Conservation (phyloP, 2,329 filamentous ascomycete genomes). For the Claviceps maximensis region DNA sequence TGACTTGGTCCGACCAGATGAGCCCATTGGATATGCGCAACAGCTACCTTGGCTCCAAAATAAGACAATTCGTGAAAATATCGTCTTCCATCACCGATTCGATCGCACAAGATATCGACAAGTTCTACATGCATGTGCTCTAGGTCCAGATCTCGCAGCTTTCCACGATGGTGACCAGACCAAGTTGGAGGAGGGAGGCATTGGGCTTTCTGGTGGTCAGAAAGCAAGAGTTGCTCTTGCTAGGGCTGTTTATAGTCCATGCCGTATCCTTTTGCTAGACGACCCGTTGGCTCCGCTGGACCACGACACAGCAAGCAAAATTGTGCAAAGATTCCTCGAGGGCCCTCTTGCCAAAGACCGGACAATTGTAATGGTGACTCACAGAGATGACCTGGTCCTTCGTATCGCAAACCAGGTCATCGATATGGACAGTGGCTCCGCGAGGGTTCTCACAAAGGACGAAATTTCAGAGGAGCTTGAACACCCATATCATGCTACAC, state of each 20-base stretch:
- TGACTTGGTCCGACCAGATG: slow-evolving; percentile 29
- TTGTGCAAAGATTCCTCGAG: slow-evolving; percentile 47
- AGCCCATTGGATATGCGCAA: slow-evolving; percentile 41
- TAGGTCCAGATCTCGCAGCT: slow-evolving; percentile 40
- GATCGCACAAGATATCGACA: slow-evolving; percentile 42
- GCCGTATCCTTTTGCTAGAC: slow-evolving; percentile 45
- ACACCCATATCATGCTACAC: slow-evolving; percentile 21
- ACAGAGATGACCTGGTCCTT: slow-evolving; percentile 64
- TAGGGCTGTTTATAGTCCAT: slow-evolving; percentile 45
- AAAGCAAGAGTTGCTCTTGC: slow-evolving; percentile 51
- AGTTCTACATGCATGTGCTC: slow-evolving; percentile 47
- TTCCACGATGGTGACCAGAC: slow-evolving; percentile 45
- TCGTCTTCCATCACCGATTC: slow-evolving; percentile 45
- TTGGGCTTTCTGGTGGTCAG: slow-evolving; percentile 50
- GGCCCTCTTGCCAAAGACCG: slow-evolving; percentile 47
- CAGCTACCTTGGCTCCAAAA: slow-evolving; percentile 54
- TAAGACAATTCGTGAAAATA: slow-evolving; percentile 52
- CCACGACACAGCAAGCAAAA: slow-evolving; percentile 47
- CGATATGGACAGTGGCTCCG: slow-evolving; percentile 50
- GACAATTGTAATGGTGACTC: slow-evolving; percentile 68
- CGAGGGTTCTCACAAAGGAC: slow-evolving; percentile 33
- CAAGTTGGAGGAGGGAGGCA: slow-evolving; percentile 47
- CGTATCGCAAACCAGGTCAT: slow-evolving; percentile 62
- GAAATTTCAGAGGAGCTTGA: slow-evolving; percentile 28
- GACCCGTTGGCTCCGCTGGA: slow-evolving; percentile 52